phyloP scores from a whole-genome alignment of 257 asterid species.

The Lavandula angustifolia region DNA sequence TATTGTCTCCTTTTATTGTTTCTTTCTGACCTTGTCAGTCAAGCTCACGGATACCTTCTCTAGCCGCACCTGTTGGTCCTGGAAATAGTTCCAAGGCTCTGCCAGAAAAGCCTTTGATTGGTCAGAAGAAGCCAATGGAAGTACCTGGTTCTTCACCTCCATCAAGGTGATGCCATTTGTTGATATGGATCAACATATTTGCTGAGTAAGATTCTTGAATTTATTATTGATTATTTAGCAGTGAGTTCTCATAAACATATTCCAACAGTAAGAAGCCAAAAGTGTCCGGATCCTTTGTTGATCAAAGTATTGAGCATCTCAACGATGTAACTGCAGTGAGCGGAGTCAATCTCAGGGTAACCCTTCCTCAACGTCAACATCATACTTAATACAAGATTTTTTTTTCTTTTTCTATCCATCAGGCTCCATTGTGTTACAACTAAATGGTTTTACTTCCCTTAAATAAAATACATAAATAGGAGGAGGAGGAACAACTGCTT shows the following conservation, averaged over 20 bases:
- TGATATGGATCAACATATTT: conserved; percentile 13
- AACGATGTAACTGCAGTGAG: conserved; percentile 98
- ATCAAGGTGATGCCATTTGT: conserved; percentile 58
- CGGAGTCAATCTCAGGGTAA: conserved; percentile 96
- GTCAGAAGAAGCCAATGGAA: conserved; percentile 88
- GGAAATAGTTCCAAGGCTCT: conserved; percentile 60
- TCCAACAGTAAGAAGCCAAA: conserved; percentile 84
- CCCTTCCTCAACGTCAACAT: conserved; percentile 27
- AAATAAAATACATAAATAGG: conserved; percentile 53
- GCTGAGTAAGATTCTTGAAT: conserved; percentile 18
- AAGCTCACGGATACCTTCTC: conserved; percentile 54
- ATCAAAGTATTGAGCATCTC: conserved; percentile 98
- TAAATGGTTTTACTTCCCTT: conserved; percentile 14
- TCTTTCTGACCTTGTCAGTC: conserved; percentile 45
- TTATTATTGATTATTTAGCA: neutral
- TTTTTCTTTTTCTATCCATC: conserved; percentile 17
- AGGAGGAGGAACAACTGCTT: conserved; percentile 92
- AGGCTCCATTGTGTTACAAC: neutral
- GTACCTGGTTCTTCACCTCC: conserved; percentile 83
- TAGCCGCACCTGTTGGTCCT: conserved; percentile 46
- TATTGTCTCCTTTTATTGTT: neutral
- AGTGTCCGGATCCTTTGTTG: conserved; percentile 72
- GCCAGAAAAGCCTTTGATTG: conserved; percentile 58
- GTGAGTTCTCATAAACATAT: conserved; percentile 25
- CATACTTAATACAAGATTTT: neutral